A percentile compares a stretch with the other conserved stretches of the same genome.
Evolutionary conservation across 129 eudicot genomes (phyloP).

Genomic region (Apium graveolens): DNA sequence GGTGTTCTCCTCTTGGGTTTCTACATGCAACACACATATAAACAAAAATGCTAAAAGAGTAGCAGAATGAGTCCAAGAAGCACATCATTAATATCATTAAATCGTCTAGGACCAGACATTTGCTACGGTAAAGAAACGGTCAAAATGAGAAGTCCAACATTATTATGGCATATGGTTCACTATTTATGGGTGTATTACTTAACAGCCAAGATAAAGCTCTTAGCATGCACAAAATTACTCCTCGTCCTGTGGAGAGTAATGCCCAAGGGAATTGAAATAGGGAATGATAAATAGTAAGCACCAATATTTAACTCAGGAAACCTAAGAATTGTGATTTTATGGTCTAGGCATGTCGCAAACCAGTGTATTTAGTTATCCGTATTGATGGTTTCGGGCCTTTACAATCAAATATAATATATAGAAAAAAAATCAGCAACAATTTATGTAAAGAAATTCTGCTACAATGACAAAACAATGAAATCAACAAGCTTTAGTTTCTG

Average conservation of each 20-base stretch:
- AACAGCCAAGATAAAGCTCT: background rate
- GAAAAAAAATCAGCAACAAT: background rate
- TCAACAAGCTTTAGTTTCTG: slow-evolving; percentile 1
- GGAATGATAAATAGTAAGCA: background rate
- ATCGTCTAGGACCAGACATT: background rate
- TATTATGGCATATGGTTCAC: background rate
- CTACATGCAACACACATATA: slow-evolving; percentile 28
- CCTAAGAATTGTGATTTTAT: background rate
- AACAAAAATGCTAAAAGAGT: background rate
- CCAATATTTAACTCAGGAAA: background rate
- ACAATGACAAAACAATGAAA: background rate
- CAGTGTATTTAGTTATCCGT: background rate
- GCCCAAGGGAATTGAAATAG: background rate
- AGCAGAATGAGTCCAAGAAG: background rate
- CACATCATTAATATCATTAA: background rate
- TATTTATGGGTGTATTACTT: background rate
- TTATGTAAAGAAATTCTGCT: background rate
- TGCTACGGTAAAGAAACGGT: background rate
- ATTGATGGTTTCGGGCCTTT: background rate
- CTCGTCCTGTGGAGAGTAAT: background rate
- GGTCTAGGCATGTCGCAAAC: background rate
- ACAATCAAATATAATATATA: background rate
- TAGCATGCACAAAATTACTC: background rate
- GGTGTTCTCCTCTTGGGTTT: slow-evolving; percentile 95
- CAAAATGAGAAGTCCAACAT: background rate